phyloP scores from a whole-genome alignment of 2,329 filamentous ascomycete species.

The Parastagonospora avenae region DNA sequence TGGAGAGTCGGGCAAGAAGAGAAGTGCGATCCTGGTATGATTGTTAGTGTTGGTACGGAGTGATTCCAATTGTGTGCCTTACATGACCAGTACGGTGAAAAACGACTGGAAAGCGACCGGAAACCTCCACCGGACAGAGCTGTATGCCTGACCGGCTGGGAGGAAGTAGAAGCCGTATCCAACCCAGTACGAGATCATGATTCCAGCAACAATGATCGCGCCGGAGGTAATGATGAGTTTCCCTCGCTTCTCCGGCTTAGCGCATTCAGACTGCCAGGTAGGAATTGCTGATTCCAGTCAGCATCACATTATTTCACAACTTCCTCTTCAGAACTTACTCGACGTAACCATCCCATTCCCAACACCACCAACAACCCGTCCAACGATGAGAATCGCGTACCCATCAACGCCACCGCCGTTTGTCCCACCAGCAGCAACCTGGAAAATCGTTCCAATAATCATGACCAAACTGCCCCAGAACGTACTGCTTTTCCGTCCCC shows the following conservation, averaged over 20 bases:
- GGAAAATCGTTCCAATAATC: slow-evolving; percentile 62
- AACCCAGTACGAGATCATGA: slow-evolving; percentile 45
- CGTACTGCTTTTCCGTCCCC: slow-evolving; percentile 52
- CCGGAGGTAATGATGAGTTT: slow-evolving; percentile 44
- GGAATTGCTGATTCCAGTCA: slow-evolving; percentile 14
- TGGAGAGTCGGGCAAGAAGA: slow-evolving; percentile 41
- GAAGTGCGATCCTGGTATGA: slow-evolving; percentile 5
- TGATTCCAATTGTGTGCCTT: neutral
- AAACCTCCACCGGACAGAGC: slow-evolving; percentile 34
- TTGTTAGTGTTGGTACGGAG: neutral
- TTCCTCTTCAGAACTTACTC: slow-evolving; percentile 35
- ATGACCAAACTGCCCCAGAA: slow-evolving; percentile 22
- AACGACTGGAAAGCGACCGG: slow-evolving; percentile 35
- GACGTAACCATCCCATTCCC: slow-evolving; percentile 56
- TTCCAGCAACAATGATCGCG: slow-evolving; percentile 44
- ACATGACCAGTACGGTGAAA: slow-evolving; percentile 14
- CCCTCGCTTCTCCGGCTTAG: slow-evolving; percentile 44
- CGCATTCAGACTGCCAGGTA: slow-evolving; percentile 23
- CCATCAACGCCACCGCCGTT: slow-evolving; percentile 54
- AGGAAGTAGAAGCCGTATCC: slow-evolving; percentile 39
- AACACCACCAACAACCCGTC: slow-evolving; percentile 28
- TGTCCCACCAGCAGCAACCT: slow-evolving; percentile 39
- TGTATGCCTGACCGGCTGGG: slow-evolving; percentile 1
- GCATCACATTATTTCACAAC: slow-evolving; percentile 4
- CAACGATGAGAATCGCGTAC: slow-evolving; percentile 56